Evolutionary conservation across 75 land plant genomes (phyloP).

Genomic region (Adiantum capillusveneris): DNA sequence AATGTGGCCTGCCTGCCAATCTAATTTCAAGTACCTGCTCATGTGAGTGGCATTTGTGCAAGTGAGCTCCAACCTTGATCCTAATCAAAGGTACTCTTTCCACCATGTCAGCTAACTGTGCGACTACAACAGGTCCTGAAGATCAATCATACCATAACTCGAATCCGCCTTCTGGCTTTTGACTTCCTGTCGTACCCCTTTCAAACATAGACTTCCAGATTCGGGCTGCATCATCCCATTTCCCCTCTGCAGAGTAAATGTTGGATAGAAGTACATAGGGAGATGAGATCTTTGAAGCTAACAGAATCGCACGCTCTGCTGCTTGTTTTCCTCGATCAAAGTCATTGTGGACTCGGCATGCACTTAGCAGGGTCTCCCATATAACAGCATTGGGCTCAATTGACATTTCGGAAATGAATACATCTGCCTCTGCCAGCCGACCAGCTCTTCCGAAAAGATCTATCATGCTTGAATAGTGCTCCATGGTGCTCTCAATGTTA

Average conservation of each 20-base stretch:
- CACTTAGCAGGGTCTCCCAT: slow-evolving; percentile 7
- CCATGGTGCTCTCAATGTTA: neutral
- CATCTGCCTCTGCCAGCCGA: neutral
- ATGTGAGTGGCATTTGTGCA: too few species aligned
- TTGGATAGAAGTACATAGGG: slow-evolving; percentile 15
- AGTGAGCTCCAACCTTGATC: too few species aligned
- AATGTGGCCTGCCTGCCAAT: too few species aligned
- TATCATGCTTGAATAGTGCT: neutral
- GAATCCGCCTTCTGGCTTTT: too few species aligned
- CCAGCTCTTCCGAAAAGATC: slow-evolving; percentile 9
- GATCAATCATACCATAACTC: too few species aligned
- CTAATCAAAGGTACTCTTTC: too few species aligned
- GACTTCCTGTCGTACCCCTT: too few species aligned
- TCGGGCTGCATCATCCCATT: slow-evolving; percentile 11
- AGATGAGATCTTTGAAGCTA: neutral
- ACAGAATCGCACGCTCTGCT: neutral
- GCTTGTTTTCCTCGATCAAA: neutral
- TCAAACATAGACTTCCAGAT: neutral
- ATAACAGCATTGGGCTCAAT: neutral
- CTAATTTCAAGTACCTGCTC: too few species aligned
- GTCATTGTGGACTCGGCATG: slow-evolving; percentile 4
- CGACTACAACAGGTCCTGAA: too few species aligned
- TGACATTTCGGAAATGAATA: neutral
- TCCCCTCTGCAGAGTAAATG: slow-evolving; percentile 15
- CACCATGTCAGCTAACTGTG: too few species aligned